Percentiles rank a stretch among this genome's conserved stretches.
phyloP scores from a whole-genome alignment of 805 yeast species.

The Lachancea waltii region DNA sequence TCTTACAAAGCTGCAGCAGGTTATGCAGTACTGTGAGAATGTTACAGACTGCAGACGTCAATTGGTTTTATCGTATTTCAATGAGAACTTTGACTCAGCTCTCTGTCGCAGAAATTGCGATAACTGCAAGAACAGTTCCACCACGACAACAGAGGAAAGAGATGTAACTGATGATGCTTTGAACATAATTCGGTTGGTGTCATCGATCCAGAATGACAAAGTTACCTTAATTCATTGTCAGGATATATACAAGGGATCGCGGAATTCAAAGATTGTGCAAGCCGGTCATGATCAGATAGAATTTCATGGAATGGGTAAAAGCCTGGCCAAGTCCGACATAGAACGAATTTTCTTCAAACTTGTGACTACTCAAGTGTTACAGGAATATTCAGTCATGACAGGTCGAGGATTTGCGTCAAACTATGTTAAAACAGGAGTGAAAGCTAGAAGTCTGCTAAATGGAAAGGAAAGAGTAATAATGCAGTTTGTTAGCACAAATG shows the following conservation, averaged over 20 bases:
- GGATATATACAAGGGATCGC: slow-evolving; percentile 75
- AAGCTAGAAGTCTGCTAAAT: slow-evolving; percentile 43
- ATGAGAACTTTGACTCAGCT: slow-evolving; percentile 65
- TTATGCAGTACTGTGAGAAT: slow-evolving; percentile 88
- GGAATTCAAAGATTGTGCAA: slow-evolving; percentile 49
- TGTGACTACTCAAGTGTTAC: slow-evolving; percentile 55
- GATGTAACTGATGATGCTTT: slow-evolving; percentile 66
- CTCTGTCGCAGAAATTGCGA: slow-evolving; percentile 75
- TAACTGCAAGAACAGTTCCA: slow-evolving; percentile 54
- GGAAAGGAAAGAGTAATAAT: slow-evolving; percentile 44
- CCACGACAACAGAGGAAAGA: slow-evolving; percentile 40
- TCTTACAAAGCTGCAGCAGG: slow-evolving; percentile 67
- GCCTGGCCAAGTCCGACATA: slow-evolving; percentile 56
- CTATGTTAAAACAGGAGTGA: slow-evolving; percentile 58
- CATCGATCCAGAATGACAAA: slow-evolving; percentile 45
- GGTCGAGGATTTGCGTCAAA: slow-evolving; percentile 75
- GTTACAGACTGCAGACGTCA: slow-evolving; percentile 82
- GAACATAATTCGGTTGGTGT: slow-evolving; percentile 53
- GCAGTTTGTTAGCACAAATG: slow-evolving; percentile 37
- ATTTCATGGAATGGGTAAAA: slow-evolving; percentile 68
- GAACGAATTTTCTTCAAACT: slow-evolving; percentile 81
- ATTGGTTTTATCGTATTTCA: slow-evolving; percentile 85
- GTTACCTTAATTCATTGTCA: slow-evolving; percentile 78
- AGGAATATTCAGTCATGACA: slow-evolving; percentile 67
- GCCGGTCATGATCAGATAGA: slow-evolving; percentile 55